Evolutionary conservation across 2,329 filamentous ascomycete genomes (phyloP).

Genomic region (Fusarium sp.): DNA sequence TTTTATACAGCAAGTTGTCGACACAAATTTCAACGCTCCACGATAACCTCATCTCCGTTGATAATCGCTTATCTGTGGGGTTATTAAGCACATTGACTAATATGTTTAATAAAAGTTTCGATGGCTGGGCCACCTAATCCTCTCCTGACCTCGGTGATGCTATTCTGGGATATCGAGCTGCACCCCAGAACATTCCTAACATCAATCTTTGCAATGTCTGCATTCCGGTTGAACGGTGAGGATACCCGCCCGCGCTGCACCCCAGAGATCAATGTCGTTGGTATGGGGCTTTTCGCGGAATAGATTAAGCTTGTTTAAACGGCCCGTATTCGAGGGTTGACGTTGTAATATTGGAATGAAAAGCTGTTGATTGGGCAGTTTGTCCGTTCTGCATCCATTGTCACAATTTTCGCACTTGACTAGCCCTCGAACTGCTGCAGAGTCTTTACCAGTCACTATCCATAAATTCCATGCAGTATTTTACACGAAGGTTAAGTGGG

Average conservation of each 20-base stretch:
- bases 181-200: slow-evolving; percentile 17
- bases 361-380: neutral
- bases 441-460: too few species aligned
- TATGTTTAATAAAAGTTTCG: slow-evolving; percentile 22
- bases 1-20: slow-evolving; percentile 19
- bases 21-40: slow-evolving; percentile 4
- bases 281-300: slow-evolving; percentile 2
- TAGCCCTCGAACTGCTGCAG: too few species aligned
- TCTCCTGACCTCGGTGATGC: slow-evolving; percentile 8
- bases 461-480: too few species aligned
- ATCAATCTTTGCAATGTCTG: neutral
- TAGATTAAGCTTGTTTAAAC: slow-evolving; percentile 29
- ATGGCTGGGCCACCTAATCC: slow-evolving; percentile 12
- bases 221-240: slow-evolving; percentile 3
- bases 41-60: slow-evolving; percentile 12
- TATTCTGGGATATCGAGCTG: neutral
- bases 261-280: slow-evolving; percentile 18
- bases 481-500: too few species aligned
- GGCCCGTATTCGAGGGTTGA: slow-evolving; percentile 14
- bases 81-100: slow-evolving; percentile 35
- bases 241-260: slow-evolving; percentile 29
- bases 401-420: too few species aligned
- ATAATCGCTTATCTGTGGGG: slow-evolving; percentile 42
- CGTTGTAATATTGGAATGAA: neutral
- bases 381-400: neutral